phyloP scores from a whole-genome alignment of 2,329 filamentous ascomycete genomes.

The Penicillium sp. region DNA sequence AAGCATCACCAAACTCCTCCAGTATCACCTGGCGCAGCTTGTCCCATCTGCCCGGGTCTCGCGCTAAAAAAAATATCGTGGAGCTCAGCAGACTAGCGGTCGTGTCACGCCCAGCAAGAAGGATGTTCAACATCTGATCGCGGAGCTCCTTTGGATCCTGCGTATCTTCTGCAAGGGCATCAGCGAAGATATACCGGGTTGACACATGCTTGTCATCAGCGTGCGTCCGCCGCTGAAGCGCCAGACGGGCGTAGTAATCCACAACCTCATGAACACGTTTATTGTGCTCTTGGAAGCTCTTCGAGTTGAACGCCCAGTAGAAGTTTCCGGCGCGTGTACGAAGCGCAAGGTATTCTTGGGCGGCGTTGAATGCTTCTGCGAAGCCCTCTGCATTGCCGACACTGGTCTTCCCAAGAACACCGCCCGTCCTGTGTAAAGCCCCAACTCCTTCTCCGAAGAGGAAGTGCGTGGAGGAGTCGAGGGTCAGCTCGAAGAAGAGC shows the following conservation, averaged over 20 bases:
- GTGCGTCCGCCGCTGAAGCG: too few species aligned
- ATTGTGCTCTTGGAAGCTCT: too few species aligned
- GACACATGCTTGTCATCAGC: too few species aligned
- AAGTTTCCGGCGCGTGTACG: background rate
- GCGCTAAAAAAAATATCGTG: constrained; percentile 54
- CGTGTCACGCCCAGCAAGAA: too few species aligned
- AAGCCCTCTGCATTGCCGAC: constrained; percentile 35
- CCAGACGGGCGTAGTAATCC: too few species aligned
- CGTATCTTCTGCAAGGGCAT: too few species aligned
- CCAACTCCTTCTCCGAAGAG: constrained; percentile 66
- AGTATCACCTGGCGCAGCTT: constrained; percentile 43
- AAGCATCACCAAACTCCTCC: constrained; percentile 49
- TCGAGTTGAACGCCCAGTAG: too few species aligned
- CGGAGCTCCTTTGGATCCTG: too few species aligned
- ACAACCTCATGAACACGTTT: too few species aligned
- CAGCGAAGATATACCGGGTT: too few species aligned
- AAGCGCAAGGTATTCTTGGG: background rate
- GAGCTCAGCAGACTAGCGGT: constrained; percentile 53
- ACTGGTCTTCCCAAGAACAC: constrained; percentile 42
- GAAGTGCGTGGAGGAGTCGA: constrained; percentile 87
- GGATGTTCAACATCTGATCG: too few species aligned
- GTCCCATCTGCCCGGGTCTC: constrained; percentile 41
- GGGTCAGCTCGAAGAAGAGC: constrained; percentile 79
- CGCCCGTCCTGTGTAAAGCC: constrained; percentile 64
- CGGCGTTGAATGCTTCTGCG: constrained; percentile 30